These are phyloP conservation scores for Eucalyptus brandiana DNA, from an alignment of 345 rosid genomes.

Conservation along the genomic window DNA sequence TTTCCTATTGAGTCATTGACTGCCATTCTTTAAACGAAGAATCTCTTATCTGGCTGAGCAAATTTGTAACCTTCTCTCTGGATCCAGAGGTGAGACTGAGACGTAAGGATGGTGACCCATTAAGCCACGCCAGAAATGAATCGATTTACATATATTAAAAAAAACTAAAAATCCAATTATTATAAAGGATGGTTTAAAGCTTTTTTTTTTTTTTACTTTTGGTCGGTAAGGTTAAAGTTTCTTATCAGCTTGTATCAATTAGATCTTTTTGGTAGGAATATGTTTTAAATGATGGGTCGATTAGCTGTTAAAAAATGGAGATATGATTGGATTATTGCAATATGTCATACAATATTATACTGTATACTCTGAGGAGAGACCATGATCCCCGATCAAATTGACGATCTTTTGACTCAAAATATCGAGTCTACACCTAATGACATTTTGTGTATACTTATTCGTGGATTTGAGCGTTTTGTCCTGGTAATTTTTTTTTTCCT, in stretches of 20 bases:
- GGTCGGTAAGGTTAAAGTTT: neutral
- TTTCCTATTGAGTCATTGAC: neutral
- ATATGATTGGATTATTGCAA: neutral
- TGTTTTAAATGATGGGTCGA: neutral
- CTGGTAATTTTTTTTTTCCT: neutral
- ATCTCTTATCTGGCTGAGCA: neutral
- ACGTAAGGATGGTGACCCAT: neutral
- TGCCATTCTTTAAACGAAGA: neutral
- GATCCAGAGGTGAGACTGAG: neutral
- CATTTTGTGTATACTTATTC: neutral
- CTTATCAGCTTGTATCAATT: neutral
- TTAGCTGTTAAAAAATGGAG: neutral
- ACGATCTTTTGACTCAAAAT: neutral
- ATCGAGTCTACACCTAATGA: neutral
- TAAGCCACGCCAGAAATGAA: neutral
- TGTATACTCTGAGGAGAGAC: neutral
- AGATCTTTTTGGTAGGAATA: neutral
- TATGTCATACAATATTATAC: neutral
- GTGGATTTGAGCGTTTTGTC: neutral
- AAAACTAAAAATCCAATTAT: neutral
- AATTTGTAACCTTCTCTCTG: neutral
- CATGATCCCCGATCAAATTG: neutral
- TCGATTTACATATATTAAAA: neutral
- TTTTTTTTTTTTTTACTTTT: too few relatives aligned
- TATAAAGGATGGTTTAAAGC: too few relatives aligned